Base-by-base conservation (phyloP, 1,284 basidiomycete species). In the Cutaneotrichosporon dermatis region DNA sequence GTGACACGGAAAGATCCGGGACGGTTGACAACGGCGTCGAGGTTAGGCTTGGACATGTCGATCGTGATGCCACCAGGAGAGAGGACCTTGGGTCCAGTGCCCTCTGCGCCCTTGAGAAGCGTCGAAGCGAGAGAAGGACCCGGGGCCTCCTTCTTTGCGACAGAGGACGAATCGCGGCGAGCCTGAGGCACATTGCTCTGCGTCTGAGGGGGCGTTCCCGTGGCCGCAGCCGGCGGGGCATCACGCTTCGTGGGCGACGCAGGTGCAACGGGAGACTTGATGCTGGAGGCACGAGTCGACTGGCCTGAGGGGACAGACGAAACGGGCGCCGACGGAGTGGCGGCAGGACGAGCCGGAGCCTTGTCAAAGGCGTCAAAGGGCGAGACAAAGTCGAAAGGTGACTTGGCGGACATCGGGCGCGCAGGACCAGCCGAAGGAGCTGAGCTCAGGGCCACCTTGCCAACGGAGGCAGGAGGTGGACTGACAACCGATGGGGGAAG, bases 341-440 rank as follows among this genome's bases (percentile, higher is more conserved):
- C 13, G 9, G 46, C n/a, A 4, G 46, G 8, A 49, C 12, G 8
- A 8, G 39, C 10, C 15, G 37, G 10, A 13, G 45, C 45, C 54
- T 49, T 54, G 3, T 71, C 70, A 55, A 76, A 75, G 3, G 63
- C 73, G 45, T 74, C 73, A 49, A 76, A 76, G 4, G 75, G 75
- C 2, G 73, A 75, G 44, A 75, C 71, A 55, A 76, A 76, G 54
- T 73, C 69, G 61, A 76, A 76, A 48, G 66, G 66, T 10, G 72
- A 69, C 58, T 71, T 70, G 54, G 49, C 16, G 16, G 58, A 25
- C 6, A 4, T 3, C 34, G 46, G 6, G 25, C 10, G 25, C 46
- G 33, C 33, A 7, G 42, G 40, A 8, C 13, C 54, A 6, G 34
- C 33, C 11, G 46, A 33, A 42, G 34, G 12, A 7, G n/a, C 11